phyloP scores from a whole-genome alignment of 257 asterid genomes.

The Nicotiana sylvestris region DNA sequence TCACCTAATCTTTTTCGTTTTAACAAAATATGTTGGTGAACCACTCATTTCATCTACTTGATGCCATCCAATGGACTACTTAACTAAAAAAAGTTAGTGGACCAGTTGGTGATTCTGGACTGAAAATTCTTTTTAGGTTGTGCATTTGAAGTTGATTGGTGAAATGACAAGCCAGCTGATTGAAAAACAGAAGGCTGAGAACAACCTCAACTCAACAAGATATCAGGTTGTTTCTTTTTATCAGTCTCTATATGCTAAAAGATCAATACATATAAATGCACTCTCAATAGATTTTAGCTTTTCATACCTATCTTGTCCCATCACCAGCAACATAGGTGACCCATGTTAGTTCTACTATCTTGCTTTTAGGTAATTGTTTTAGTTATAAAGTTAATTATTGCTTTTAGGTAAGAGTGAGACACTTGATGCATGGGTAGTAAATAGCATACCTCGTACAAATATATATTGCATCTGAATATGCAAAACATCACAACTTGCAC shows the following conservation, averaged over 20 bases:
- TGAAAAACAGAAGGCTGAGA: conserved; percentile 21
- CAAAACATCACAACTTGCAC: background rate
- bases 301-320: background rate
- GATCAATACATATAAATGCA: background rate
- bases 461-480: background rate
- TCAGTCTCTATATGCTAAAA: background rate
- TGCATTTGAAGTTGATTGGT: conserved; percentile 16
- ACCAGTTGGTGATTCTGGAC: background rate
- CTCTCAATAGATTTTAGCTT: background rate
- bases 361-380: background rate
- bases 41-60: background rate
- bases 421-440: background rate
- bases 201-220: conserved; percentile 17
- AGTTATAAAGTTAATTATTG: background rate
- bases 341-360: background rate
- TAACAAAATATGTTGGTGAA: background rate
- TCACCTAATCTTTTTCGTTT: background rate
- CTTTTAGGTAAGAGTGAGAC: background rate
- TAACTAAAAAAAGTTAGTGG: background rate
- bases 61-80: background rate
- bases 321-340: too few relatives aligned
- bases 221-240: conserved; percentile 17
- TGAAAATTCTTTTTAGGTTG: background rate
- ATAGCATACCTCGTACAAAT: background rate
- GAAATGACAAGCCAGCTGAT: conserved; percentile 15